Percentiles rank a stretch among this genome's conserved stretches.
Conservation (phyloP, 768 basidiomycete genomes). For the Holtermanniella nyarrowii region DNA sequence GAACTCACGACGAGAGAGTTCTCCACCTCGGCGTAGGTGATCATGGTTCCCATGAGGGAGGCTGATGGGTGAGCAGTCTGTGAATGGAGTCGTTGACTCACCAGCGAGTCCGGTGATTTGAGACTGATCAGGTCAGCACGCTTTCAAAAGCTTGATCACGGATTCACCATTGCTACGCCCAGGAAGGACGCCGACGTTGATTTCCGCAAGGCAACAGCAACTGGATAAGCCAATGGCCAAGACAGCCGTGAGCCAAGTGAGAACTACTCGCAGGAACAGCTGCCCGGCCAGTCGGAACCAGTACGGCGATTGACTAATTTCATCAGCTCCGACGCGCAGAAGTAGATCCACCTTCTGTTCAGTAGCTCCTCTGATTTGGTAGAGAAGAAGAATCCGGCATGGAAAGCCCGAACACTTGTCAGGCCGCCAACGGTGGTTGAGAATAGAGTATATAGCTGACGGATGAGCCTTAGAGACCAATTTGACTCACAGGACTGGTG, state of each 20-base stretch:
- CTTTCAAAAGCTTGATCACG: neutral
- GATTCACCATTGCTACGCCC: conserved; percentile 1
- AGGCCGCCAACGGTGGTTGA: neutral
- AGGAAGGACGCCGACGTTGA: conserved; percentile 1
- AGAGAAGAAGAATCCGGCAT: conserved; percentile 2
- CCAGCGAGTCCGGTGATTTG: neutral
- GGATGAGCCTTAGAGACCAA: too few species aligned
- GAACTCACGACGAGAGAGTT: conserved; percentile 1
- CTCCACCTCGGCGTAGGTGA: conserved; percentile 2
- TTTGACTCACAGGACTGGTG: neutral
- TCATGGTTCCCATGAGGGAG: neutral
- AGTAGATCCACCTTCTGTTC: neutral
- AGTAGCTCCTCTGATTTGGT: neutral
- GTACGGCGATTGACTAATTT: conserved; percentile 3
- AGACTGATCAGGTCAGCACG: neutral
- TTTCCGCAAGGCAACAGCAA: neutral
- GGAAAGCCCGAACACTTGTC: conserved; percentile 1
- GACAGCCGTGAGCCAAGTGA: conserved; percentile 4
- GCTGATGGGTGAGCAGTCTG: neutral
- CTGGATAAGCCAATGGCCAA: conserved; percentile 3
- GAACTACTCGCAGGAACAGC: conserved; percentile 1
- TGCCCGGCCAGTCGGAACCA: neutral
- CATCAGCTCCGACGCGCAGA: neutral
- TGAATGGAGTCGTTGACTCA: neutral
- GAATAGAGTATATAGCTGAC: conserved; percentile 3